Evolutionary conservation across 345 rosid species (phyloP).

Genomic region (Ceriops tagal): DNA sequence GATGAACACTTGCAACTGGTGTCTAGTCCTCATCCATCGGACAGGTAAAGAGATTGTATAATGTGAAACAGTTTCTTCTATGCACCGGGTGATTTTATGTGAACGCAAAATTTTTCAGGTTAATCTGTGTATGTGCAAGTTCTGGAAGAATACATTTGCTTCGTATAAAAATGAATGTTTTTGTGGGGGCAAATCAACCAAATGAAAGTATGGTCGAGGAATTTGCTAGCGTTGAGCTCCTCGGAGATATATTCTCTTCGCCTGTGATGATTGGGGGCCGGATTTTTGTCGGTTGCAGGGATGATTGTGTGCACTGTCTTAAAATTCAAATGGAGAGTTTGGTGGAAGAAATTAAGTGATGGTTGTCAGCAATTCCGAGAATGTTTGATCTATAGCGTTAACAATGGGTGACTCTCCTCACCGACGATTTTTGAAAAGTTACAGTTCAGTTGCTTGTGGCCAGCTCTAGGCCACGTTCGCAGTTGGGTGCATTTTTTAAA

Average conservation of each 20-base stretch:
- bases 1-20: conserved; percentile 67
- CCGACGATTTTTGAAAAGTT: too few relatives aligned
- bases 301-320: conserved; percentile 71
- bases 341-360: background rate
- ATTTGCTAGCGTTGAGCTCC: conserved; percentile 48
- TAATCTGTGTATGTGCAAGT: conserved; percentile 69
- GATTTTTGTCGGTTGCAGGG: conserved; percentile 87
- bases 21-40: conserved; percentile 35
- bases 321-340: background rate
- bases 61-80: background rate
- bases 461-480: too few relatives aligned
- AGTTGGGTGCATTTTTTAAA: too few relatives aligned
- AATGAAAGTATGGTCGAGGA: conserved; percentile 41
- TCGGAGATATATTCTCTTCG: conserved; percentile 79
- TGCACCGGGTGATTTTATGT: background rate
- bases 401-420: too few relatives aligned
- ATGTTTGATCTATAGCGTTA: too few relatives aligned
- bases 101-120: conserved; percentile 40
- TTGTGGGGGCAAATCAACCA: conserved; percentile 22
- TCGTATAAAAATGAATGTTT: conserved; percentile 29
- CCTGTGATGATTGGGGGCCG: conserved; percentile 90
- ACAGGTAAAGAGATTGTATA: conserved; percentile 45
- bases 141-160: conserved; percentile 60
- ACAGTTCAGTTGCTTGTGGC: too few relatives aligned
- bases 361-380: background rate